These are phyloP conservation scores for Eremomyces bilateralis DNA, from an alignment of 495 filamentous ascomycete genomes.

Conservation along the genomic window DNA sequence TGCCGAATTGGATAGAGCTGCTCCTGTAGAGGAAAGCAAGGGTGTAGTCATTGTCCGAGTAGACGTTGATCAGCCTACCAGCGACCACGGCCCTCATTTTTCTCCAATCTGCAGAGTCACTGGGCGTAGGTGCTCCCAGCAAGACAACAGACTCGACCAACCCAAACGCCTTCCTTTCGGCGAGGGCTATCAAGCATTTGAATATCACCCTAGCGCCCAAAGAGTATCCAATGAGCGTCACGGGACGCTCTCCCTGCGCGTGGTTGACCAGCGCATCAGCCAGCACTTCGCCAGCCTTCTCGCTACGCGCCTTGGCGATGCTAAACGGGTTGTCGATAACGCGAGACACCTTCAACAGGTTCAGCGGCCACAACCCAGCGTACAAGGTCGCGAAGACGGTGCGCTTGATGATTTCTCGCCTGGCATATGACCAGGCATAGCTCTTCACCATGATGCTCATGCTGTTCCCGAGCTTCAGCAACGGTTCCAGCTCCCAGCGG, in stretches of 20 bases:
- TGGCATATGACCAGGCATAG: conserved; percentile 12
- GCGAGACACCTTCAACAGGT: conserved; percentile 9
- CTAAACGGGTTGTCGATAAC: conserved; percentile 15
- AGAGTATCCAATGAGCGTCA: conserved; percentile 13
- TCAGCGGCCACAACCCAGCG: conserved; percentile 13
- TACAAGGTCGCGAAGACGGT: conserved; percentile 11
- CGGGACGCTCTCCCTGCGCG: conserved; percentile 13
- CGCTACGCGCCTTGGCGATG: conserved; percentile 11
- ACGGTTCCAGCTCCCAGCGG: conserved; percentile 13
- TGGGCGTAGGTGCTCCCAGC: conserved; percentile 11
- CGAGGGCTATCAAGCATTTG: conserved; percentile 10
- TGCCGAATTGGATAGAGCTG: conserved; percentile 29
- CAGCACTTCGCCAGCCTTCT: conserved; percentile 14
- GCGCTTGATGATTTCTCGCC: conserved; percentile 9
- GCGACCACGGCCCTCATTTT: conserved; percentile 32
- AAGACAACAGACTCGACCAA: conserved; percentile 11
- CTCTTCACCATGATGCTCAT: conserved; percentile 11
- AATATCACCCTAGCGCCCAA: conserved; percentile 14
- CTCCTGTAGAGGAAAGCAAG: conserved; percentile 36
- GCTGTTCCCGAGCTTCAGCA: conserved; percentile 13
- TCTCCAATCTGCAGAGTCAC: conserved; percentile 27
- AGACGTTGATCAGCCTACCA: conserved; percentile 36
- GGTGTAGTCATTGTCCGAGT: conserved; percentile 36
- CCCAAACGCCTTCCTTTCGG: conserved; percentile 13
- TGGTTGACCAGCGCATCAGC: conserved; percentile 12